phyloP scores from a whole-genome alignment of 495 filamentous ascomycete species.

The Patellaria atrata region DNA sequence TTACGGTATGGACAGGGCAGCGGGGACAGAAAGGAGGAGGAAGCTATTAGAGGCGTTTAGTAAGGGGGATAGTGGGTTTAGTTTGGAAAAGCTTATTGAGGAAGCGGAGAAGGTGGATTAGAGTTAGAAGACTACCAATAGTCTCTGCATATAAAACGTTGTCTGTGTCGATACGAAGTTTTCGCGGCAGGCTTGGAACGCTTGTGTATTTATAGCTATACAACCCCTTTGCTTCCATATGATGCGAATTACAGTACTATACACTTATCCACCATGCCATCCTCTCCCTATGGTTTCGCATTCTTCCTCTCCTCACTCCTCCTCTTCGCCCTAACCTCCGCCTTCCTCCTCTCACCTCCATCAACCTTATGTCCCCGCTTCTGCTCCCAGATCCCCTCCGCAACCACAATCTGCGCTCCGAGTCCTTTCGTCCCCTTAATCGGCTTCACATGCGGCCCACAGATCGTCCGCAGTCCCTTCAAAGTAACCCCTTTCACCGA shows the following conservation, averaged over 20 bases:
- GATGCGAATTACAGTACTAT: too few relatives aligned
- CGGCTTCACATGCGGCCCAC: constrained; percentile 52
- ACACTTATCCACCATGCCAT: too few relatives aligned
- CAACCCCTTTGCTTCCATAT: too few relatives aligned
- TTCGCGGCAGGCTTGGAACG: too few relatives aligned
- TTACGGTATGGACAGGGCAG: constrained; percentile 45
- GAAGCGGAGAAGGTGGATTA: constrained; percentile 61
- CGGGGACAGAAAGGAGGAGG: constrained; percentile 36
- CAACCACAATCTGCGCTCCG: constrained; percentile 48
- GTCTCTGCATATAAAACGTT: too few relatives aligned
- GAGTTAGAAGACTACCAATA: constrained; percentile 1
- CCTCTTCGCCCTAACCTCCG: constrained; percentile 64
- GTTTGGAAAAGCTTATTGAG: constrained; percentile 67
- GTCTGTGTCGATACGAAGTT: too few relatives aligned
- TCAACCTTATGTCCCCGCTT: constrained; percentile 78
- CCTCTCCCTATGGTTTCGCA: too few relatives aligned
- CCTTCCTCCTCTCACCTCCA: constrained; percentile 83
- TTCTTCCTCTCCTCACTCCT: constrained; percentile 29
- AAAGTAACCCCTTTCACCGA: constrained; percentile 52
- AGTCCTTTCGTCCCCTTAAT: constrained; percentile 46
- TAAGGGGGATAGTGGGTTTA: constrained; percentile 59
- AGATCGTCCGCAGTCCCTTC: constrained; percentile 45
- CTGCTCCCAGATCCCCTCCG: constrained; percentile 84
- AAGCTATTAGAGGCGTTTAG: constrained; percentile 70
- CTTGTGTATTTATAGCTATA: too few relatives aligned